These are phyloP conservation scores for Lactarius hatsudake DNA, from an alignment of 768 basidiomycete genomes.

Conservation along the genomic window DNA sequence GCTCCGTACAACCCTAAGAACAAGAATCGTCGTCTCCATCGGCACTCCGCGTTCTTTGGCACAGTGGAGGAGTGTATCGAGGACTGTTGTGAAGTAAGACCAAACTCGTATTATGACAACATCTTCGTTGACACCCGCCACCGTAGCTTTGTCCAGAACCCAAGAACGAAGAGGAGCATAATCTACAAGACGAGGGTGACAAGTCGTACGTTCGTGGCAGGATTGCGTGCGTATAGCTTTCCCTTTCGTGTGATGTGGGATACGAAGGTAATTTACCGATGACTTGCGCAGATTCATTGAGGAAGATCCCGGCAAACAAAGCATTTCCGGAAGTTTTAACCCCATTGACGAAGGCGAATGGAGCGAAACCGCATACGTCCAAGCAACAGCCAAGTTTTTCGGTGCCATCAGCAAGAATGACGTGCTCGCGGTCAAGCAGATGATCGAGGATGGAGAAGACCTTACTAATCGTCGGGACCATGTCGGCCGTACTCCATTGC, in stretches of 20 bases:
- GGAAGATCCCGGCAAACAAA: constrained; percentile 60
- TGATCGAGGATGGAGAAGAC: constrained; percentile 45
- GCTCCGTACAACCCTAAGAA: constrained; percentile 65
- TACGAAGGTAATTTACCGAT: not conserved
- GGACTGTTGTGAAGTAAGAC: constrained; percentile 57
- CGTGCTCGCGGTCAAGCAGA: constrained; percentile 37
- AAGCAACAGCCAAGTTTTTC: constrained; percentile 53
- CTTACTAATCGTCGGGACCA: constrained; percentile 52
- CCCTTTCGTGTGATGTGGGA: not conserved
- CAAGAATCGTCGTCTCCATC: constrained; percentile 55
- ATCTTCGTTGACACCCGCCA: not conserved
- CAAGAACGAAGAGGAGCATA: constrained; percentile 52
- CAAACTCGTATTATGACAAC: not conserved
- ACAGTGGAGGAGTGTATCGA: constrained; percentile 54
- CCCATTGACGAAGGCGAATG: constrained; percentile 67
- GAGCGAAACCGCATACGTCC: constrained; percentile 60
- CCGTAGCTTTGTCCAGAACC: constrained; percentile 54
- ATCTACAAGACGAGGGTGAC: constrained; percentile 52
- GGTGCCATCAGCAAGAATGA: constrained; percentile 50
- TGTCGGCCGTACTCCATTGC: constrained; percentile 59
- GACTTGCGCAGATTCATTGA: constrained; percentile 46
- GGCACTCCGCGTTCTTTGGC: constrained; percentile 63
- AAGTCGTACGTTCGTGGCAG: constrained; percentile 48
- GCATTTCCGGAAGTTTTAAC: constrained; percentile 60
- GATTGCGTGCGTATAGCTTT: not conserved